Base-by-base conservation (phyloP, 2,329 filamentous ascomycete species). In the Hymenotorrendiella dingleyae region DNA sequence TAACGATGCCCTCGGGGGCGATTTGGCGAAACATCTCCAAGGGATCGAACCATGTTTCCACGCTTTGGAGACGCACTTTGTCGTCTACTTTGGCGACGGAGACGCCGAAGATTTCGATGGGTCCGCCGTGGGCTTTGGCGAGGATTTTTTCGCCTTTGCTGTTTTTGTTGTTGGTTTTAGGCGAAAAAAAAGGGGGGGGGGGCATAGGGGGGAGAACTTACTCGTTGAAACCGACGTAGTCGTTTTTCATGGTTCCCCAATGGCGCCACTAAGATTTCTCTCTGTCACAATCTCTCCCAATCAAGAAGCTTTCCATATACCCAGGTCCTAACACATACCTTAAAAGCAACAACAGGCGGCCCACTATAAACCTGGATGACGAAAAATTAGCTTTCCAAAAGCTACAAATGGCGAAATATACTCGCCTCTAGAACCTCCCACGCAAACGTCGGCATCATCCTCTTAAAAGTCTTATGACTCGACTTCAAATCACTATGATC, bases 341-440 rank as follows among this genome's bases (percentile, higher is more conserved):
- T n/a, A n/a, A n/a, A n/a, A n/a, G n/a, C n/a, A n/a, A n/a, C n/a
- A n/a, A n/a, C n/a, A n/a, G n/a, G n/a, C n/a, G n/a, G n/a, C n/a
- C n/a, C n/a, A n/a, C n/a, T n/a, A n/a, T n/a, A n/a, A n/a, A n/a
- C n/a, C n/a, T n/a, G n/a, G n/a, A n/a, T n/a, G n/a, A n/a, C n/a
- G n/a, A n/a, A n/a, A n/a, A n/a, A n/a, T n/a, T n/a, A n/a, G n/a
- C n/a, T n/a, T n/a, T n/a, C n/a, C n/a, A n/a, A 84, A 82, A 2
- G 70, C 67, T 26, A 83, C 78, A 10, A 67, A 66, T 2, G 80
- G 80, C 19, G 79, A 79, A 0, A 77, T 80, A 47, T 73, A 76
- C 57, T 82, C 84, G 84, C 78, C 59, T 84, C 80, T 12, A 82
- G 58, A 1, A 84, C 79, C 62, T 84, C 81, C 79, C 80, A 85